Evolutionary conservation across 2,329 filamentous ascomycete species (phyloP).

Genomic region (Apiospora rasikravindrae): DNA sequence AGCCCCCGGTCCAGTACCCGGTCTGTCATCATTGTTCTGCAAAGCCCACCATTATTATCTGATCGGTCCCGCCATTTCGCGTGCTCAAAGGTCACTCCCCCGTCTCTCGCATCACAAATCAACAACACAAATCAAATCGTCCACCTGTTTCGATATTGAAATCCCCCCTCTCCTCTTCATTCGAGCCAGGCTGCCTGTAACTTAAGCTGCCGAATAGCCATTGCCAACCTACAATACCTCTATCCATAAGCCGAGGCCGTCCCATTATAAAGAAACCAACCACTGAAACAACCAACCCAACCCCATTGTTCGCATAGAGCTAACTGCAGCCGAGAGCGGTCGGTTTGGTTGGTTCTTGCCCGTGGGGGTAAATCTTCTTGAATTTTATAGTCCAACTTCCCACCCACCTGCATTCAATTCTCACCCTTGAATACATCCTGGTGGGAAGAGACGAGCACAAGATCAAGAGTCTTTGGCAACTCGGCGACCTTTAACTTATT

Average conservation of each 20-base stretch:
- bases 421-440: neutral
- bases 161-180: neutral
- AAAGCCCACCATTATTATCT: constrained; percentile 15
- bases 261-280: neutral
- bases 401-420: neutral
- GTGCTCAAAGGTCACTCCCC: neutral
- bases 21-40: constrained; percentile 14
- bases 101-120: constrained; percentile 3
- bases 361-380: neutral
- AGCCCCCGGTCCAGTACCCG: neutral
- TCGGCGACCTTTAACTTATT: neutral
- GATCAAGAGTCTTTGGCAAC: neutral
- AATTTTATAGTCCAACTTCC: neutral
- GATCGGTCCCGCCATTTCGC: constrained; percentile 2
- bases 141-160: neutral
- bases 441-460: neutral
- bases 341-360: constrained; percentile 2
- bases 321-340: constrained; percentile 4
- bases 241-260: neutral
- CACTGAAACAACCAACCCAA: neutral
- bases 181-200: neutral
- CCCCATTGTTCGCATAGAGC: constrained; percentile 9
- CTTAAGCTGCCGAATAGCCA: neutral
- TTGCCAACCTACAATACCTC: neutral
- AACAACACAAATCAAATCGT: constrained; percentile 9